These are phyloP conservation scores for Leavenworthia alabamica DNA, from an alignment of 345 rosid genomes.

Conservation along the genomic window DNA sequence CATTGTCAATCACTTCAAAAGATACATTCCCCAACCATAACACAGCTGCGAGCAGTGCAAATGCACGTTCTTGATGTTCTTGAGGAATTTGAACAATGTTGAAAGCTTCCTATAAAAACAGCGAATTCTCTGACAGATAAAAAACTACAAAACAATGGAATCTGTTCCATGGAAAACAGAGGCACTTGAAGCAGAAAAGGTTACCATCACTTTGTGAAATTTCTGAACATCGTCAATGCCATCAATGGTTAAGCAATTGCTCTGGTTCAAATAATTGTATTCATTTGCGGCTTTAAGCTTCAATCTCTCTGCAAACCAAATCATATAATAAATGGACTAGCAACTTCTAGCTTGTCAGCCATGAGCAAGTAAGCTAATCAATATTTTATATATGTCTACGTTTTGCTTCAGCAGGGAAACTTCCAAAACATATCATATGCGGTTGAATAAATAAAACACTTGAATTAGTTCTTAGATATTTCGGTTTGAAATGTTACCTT, in stretches of 20 bases:
- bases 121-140: neutral
- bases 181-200: neutral
- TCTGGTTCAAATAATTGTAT: conserved; percentile 79
- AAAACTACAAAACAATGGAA: neutral
- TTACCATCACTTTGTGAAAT: conserved; percentile 66
- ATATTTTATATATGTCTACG: neutral
- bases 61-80: conserved; percentile 67
- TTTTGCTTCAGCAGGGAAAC: neutral
- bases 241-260: conserved; percentile 63
- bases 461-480: neutral
- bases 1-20: conserved; percentile 58
- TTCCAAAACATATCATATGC: neutral
- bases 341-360: neutral
- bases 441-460: neutral
- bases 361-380: neutral
- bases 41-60: conserved; percentile 72
- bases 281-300: conserved; percentile 67
- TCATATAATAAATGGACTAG: neutral
- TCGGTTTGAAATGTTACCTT: conserved; percentile 43
- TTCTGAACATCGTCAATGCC: conserved; percentile 61
- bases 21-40: conserved; percentile 83
- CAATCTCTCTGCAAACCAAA: conserved; percentile 54
- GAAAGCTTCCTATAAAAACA: conserved; percentile 54
- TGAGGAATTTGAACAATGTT: conserved; percentile 54
- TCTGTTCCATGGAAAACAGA: neutral